Conservation (phyloP, 306 rosid species). For the Dalbergia cultrata region DNA sequence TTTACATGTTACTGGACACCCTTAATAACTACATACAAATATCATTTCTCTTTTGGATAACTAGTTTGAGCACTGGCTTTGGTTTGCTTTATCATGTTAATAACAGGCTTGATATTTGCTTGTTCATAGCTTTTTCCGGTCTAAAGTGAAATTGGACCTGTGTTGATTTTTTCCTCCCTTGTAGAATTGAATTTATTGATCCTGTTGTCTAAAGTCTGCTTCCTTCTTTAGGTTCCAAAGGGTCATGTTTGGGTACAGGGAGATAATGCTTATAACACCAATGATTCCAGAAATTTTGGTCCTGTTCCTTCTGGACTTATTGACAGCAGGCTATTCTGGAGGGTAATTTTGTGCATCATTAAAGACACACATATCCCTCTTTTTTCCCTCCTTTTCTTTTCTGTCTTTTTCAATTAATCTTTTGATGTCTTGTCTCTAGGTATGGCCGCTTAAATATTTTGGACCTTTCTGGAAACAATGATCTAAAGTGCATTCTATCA, state of each 20-base stretch:
- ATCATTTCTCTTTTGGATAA: background rate
- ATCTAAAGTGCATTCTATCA: slow-evolving; percentile 38
- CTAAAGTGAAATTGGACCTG: background rate
- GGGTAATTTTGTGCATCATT: slow-evolving; percentile 54
- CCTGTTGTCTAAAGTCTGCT: slow-evolving; percentile 25
- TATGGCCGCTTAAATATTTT: slow-evolving; percentile 67
- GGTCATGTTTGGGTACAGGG: slow-evolving; percentile 88
- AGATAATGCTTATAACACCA: slow-evolving; percentile 60
- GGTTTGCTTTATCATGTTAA: slow-evolving; percentile 27
- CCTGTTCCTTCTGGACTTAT: slow-evolving; percentile 80
- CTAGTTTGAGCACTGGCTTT: slow-evolving; percentile 4
- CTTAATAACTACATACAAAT: too few species aligned
- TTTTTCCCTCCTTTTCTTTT: slow-evolving; percentile 1
- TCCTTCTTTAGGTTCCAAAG: slow-evolving; percentile 67
- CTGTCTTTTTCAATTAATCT: background rate
- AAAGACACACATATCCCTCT: background rate
- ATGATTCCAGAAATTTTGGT: slow-evolving; percentile 81
- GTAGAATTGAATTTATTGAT: slow-evolving; percentile 18
- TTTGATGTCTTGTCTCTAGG: slow-evolving; percentile 51
- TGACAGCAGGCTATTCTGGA: slow-evolving; percentile 68
- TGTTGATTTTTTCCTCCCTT: slow-evolving; percentile 7
- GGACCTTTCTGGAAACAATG: slow-evolving; percentile 63
- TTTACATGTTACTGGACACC: too few species aligned
- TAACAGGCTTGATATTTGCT: background rate
- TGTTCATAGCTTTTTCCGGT: background rate